phyloP scores from a whole-genome alignment of 2,329 filamentous ascomycete genomes.

The Aspergillus neotritici region DNA sequence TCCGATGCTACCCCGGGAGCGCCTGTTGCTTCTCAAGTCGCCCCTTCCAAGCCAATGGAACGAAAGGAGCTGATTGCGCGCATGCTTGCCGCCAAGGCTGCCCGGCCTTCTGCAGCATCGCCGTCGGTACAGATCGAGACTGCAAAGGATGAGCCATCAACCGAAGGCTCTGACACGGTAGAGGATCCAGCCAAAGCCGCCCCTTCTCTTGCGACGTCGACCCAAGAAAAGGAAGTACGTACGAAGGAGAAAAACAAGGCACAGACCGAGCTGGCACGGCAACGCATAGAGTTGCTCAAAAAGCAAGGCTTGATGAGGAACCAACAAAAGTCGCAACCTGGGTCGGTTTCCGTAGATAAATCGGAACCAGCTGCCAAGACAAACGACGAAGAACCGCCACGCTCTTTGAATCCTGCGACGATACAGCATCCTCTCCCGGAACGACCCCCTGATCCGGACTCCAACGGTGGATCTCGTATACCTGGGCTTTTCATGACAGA shows the following conservation, averaged over 20 bases:
- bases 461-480: conserved; percentile 35
- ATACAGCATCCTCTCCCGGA: conserved; percentile 36
- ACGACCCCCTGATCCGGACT: conserved; percentile 30
- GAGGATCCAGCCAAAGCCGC: conserved; percentile 4
- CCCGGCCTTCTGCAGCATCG: conserved; percentile 40
- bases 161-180: conserved; percentile 3
- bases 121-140: conserved; percentile 9
- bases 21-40: conserved; percentile 9
- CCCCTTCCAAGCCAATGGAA: conserved; percentile 49
- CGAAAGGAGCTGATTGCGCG: conserved; percentile 72
- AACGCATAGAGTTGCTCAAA: conserved; percentile 71
- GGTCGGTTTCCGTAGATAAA: conserved; percentile 4
- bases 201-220: conserved; percentile 7
- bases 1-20: conserved; percentile 3
- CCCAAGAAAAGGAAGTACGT: conserved; percentile 22
- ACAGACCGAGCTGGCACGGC: conserved; percentile 68
- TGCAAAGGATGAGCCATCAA: conserved; percentile 9
- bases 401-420: conserved; percentile 4
- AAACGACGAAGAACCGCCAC: conserved; percentile 2
- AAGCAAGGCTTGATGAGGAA: conserved; percentile 44
- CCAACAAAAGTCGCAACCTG: conserved; percentile 25
- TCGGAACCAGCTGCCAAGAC: conserved; percentile 4
- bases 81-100: conserved; percentile 66
- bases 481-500: conserved; percentile 50
- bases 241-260: conserved; percentile 51